A percentile compares a stretch with the other conserved stretches of the same genome.
phyloP scores from a whole-genome alignment of 2,329 filamentous ascomycete genomes.

The Fusarium continuum region DNA sequence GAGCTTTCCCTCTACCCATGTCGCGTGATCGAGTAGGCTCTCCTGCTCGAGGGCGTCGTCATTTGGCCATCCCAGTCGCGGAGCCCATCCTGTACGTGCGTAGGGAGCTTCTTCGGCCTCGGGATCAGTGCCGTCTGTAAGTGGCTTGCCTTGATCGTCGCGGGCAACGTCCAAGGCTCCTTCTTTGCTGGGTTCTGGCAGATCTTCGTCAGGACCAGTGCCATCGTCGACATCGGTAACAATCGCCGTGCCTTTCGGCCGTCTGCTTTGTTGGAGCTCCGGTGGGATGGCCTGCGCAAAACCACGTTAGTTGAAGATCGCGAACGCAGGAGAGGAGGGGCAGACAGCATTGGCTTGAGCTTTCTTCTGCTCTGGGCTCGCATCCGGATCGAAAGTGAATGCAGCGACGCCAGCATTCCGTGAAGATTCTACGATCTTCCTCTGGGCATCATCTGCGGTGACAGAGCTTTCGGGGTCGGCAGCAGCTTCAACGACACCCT shows the following conservation, averaged over 20 bases:
- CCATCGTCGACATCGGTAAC: conserved; percentile 83
- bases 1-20: conserved; percentile 82
- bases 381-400: conserved; percentile 88
- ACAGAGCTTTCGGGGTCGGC: conserved; percentile 74
- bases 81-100: conserved; percentile 82
- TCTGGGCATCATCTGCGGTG: conserved; percentile 75
- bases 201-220: conserved; percentile 74
- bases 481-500: conserved; percentile 81
- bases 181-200: conserved; percentile 77
- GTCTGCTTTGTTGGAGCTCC: conserved; percentile 50
- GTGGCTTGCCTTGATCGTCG: conserved; percentile 58
- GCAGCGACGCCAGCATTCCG: conserved; percentile 80
- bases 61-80: conserved; percentile 78
- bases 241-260: conserved; percentile 71
- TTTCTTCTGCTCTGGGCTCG: conserved; percentile 82
- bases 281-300: conserved; percentile 49
- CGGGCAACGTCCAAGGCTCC: conserved; percentile 68
- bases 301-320: conserved; percentile 13
- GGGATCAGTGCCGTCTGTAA: conserved; percentile 60
- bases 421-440: conserved; percentile 79
- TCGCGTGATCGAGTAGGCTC: conserved; percentile 86
- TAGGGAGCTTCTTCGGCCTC: conserved; percentile 60
- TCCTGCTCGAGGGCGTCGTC: conserved; percentile 67
- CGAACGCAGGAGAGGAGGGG: neutral
- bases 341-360: conserved; percentile 80